These are phyloP conservation scores for Penicillium psychrosexuale DNA, from an alignment of 2,329 filamentous ascomycete genomes.

Conservation along the genomic window DNA sequence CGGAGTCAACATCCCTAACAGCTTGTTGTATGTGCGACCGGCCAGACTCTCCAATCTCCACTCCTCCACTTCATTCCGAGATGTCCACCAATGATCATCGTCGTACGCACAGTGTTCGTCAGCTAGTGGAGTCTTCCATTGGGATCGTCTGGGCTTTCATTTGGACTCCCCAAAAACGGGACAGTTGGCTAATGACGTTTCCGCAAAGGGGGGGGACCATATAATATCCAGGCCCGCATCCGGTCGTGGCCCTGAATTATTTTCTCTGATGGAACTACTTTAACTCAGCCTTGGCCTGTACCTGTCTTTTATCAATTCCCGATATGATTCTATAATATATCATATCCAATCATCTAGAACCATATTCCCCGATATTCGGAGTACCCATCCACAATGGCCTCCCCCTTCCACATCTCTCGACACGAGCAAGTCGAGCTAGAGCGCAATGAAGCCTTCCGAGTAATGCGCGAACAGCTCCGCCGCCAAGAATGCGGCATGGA, in stretches of 20 bases:
- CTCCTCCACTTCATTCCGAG: conserved; percentile 3
- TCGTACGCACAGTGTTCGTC: conserved; percentile 17
- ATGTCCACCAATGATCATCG: conserved; percentile 11
- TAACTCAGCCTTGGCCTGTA: not conserved
- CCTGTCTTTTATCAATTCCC: not conserved
- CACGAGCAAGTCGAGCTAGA: conserved; percentile 31
- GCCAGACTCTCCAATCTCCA: conserved; percentile 14
- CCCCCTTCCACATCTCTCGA: conserved; percentile 36
- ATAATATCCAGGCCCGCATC: conserved; percentile 22
- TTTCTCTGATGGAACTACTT: conserved; percentile 6
- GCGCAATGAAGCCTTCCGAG: conserved; percentile 35
- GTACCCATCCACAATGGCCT: conserved; percentile 15
- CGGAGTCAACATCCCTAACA: not conserved
- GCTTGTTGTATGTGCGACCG: conserved; percentile 1
- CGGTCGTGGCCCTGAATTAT: conserved; percentile 5
- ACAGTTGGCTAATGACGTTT: conserved; percentile 24
- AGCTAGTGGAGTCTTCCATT: conserved; percentile 25
- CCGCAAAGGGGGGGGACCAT: conserved; percentile 16
- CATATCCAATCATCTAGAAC: not conserved
- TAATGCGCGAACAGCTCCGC: conserved; percentile 34
- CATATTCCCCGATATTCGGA: not conserved
- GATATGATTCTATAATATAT: conserved; percentile 17
- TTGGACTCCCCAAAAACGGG: conserved; percentile 15
- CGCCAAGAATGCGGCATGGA: conserved; percentile 37
- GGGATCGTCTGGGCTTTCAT: conserved; percentile 17